Base-by-base conservation (phyloP, 2,329 filamentous ascomycete species). In the Penicillium sp. region DNA sequence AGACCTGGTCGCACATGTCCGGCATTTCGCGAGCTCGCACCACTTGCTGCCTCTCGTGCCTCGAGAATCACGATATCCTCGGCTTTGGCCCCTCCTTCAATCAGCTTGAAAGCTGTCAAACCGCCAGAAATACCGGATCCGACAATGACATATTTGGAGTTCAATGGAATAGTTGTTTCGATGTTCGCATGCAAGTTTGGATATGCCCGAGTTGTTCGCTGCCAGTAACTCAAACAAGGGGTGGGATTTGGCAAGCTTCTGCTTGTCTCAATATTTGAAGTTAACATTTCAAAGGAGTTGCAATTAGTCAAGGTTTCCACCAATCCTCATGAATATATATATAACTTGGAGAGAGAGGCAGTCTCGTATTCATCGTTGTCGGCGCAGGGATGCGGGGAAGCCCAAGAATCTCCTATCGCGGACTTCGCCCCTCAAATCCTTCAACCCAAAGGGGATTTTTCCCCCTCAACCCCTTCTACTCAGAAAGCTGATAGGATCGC, bases 201-300 rank as follows among this genome's bases (percentile, higher is more conserved):
- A 33, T 64, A 64, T 23, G 47, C 60, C 11, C 65, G 63, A 10
- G 63, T 67, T 13, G 65, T 67, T n/a, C 60, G 62, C 27, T 67
- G 63, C 65, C 65, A 67, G 33, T 76, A 78, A 33, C 72, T 74
- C 19, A 76, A 62, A 47, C 72, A 71, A 27, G 73, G 65, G 5
- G 56, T 58, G 19, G 50, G 8, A 23, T 64, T 60, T 7, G 70
- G 69, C 25, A 70, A 36, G 59, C 55, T 65, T 41, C 55, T 58
- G 44, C 63, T 65, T 5, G 56, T 60, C 23, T 36, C 47, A 33
- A 51, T 23, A 21, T 52, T 45, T 10, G 40, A 31, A 41, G 23
- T 6, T 10, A 34, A 25, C 21, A 34, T 34, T 25, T 23, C 8
- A 23, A 9, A 16, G 1, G 2, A 25, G 25, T 25, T 36, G 19